A percentile compares a stretch with the other conserved stretches of the same genome.
These are phyloP conservation scores for Fusarium annulatum DNA, from an alignment of 2,329 filamentous ascomycete species.

Conservation along the genomic window DNA sequence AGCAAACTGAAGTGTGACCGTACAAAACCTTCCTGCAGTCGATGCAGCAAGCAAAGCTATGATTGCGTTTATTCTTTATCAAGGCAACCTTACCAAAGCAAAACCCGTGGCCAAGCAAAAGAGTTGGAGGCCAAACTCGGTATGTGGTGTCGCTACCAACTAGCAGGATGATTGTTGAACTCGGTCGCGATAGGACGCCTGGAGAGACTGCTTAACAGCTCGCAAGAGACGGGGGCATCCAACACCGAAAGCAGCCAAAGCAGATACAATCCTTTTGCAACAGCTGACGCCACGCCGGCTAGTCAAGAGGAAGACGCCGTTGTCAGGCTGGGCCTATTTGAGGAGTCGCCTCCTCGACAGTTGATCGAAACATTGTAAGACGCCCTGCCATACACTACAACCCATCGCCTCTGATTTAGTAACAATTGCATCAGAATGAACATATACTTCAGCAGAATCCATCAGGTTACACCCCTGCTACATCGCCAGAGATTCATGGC, in stretches of 20 bases:
- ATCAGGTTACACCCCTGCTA: constrained; percentile 6
- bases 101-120: background rate
- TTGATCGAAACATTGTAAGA: constrained; percentile 10
- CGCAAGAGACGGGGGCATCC: background rate
- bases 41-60: constrained; percentile 14
- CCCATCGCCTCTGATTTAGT: background rate
- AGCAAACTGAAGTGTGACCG: constrained; percentile 23
- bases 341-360: background rate
- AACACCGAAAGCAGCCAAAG: background rate
- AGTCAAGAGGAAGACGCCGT: background rate
- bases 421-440: background rate
- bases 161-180: background rate
- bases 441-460: constrained; percentile 5
- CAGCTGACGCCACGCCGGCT: background rate
- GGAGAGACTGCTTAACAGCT: constrained; percentile 1
- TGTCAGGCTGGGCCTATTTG: background rate
- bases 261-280: accelerated
- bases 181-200: background rate
- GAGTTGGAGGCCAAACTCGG: constrained; percentile 7
- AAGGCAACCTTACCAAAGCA: constrained; percentile 8
- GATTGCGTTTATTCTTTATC: constrained; percentile 13
- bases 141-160: background rate
- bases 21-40: constrained; percentile 2
- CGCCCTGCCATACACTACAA: background rate
- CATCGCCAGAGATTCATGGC: constrained; percentile 15